These are phyloP conservation scores for Aspergillus glaucus DNA, from an alignment of 2,329 filamentous ascomycete genomes.

Conservation along the genomic window DNA sequence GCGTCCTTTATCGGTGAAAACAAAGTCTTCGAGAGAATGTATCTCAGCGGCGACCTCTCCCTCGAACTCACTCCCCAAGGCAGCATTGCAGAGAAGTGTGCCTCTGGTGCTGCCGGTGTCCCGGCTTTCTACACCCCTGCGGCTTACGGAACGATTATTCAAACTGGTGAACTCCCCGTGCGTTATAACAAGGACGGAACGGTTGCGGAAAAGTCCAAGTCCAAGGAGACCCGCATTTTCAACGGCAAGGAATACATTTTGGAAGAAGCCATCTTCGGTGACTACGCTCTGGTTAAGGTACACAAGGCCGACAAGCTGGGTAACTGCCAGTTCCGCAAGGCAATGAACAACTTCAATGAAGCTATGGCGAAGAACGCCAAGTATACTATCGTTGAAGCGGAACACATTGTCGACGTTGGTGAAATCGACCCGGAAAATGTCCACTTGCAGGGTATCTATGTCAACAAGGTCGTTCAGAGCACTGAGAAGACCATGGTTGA, in stretches of 20 bases:
- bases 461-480: constrained; percentile 72
- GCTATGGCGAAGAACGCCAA: constrained; percentile 77
- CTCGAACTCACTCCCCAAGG: constrained; percentile 86
- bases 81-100: constrained; percentile 78
- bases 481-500: constrained; percentile 68
- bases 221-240: constrained; percentile 67
- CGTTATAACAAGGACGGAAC: constrained; percentile 76
- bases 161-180: constrained; percentile 54
- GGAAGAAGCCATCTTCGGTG: constrained; percentile 69
- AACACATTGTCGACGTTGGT: constrained; percentile 72
- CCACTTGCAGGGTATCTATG: constrained; percentile 77
- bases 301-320: constrained; percentile 71
- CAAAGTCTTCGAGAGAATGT: constrained; percentile 83
- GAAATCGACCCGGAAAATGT: constrained; percentile 66
- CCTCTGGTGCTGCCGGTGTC: constrained; percentile 77
- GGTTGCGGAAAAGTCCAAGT: constrained; percentile 61
- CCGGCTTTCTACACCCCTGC: constrained; percentile 82
- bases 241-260: constrained; percentile 67
- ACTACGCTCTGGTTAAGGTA: constrained; percentile 70
- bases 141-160: constrained; percentile 68
- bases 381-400: constrained; percentile 75
- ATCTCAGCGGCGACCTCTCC: constrained; percentile 74
- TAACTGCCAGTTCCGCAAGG: constrained; percentile 72
- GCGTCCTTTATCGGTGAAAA: constrained; percentile 73
- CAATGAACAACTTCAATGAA: constrained; percentile 67